These are phyloP conservation scores for Clohesyomyces aquaticus DNA, from an alignment of 495 filamentous ascomycete genomes.

Conservation along the genomic window DNA sequence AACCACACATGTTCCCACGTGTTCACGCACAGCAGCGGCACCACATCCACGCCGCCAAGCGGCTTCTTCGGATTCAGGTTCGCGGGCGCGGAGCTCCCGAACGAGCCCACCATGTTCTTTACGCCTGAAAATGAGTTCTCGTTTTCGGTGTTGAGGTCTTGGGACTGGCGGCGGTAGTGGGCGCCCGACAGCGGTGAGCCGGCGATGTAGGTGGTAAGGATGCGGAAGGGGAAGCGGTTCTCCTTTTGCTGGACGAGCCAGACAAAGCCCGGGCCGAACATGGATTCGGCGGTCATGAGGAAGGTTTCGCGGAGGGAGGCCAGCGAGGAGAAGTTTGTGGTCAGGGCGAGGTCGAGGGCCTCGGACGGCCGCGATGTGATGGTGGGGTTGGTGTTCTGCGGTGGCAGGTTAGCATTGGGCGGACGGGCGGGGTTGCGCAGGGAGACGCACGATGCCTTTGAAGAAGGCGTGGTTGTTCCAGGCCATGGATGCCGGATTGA, in stretches of 20 bases:
- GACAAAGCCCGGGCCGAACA: constrained; percentile 97
- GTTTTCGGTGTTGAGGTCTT: constrained; percentile 76
- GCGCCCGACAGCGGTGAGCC: constrained; percentile 85
- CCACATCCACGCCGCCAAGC: constrained; percentile 66
- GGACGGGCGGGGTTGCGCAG: neutral
- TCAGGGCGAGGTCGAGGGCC: constrained; percentile 55
- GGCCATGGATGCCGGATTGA: constrained; percentile 96
- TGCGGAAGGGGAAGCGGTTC: constrained; percentile 57
- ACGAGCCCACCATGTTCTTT: constrained; percentile 52
- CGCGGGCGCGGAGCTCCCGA: constrained; percentile 43
- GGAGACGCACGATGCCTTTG: constrained; percentile 58
- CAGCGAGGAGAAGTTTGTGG: constrained; percentile 73
- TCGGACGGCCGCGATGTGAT: constrained; percentile 53
- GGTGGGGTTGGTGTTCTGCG: constrained; percentile 53
- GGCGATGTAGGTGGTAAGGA: constrained; percentile 88
- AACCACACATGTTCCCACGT: constrained; percentile 97
- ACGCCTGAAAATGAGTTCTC: constrained; percentile 30
- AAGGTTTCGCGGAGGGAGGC: constrained; percentile 79
- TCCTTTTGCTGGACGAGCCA: constrained; percentile 69
- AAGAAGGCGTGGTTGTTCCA: constrained; percentile 99
- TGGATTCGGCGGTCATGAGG: constrained; percentile 76
- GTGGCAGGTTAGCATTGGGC: neutral
- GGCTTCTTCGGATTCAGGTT: constrained; percentile 48
- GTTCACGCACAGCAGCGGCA: constrained; percentile 85
- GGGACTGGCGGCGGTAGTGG: constrained; percentile 75